Evolutionary conservation across 1,284 basidiomycete species (phyloP).

Genomic region (Cutaneotrichosporon mucoides): DNA sequence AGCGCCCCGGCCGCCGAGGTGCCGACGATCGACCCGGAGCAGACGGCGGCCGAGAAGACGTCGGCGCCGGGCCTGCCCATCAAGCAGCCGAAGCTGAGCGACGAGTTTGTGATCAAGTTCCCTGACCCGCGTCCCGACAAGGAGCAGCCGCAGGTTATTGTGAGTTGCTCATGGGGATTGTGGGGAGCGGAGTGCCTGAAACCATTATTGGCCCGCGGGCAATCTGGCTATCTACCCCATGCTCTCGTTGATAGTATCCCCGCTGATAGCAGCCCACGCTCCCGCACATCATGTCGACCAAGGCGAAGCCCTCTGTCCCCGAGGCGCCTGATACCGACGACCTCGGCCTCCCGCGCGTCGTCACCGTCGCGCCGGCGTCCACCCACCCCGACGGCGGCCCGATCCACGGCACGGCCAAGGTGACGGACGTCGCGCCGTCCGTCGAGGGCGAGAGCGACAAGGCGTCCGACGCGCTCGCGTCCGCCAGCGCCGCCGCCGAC

Average conservation of each 20-base stretch:
- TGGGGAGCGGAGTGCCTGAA: no score
- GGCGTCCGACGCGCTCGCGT: not conserved
- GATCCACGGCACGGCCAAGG: constrained; percentile 47
- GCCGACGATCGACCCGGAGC: constrained; percentile 11
- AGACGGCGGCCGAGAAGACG: constrained; percentile 23
- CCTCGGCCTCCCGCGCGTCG: constrained; percentile 57
- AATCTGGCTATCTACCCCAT: no score
- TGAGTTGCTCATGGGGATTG: constrained; percentile 19
- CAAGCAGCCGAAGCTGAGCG: not conserved
- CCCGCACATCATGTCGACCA: constrained; percentile 42
- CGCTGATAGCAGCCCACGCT: constrained; percentile 36
- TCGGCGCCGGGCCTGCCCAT: constrained; percentile 40
- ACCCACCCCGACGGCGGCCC: constrained; percentile 65
- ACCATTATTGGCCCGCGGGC: no score
- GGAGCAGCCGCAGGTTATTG: constrained; percentile 34
- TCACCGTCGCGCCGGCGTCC: constrained; percentile 64
- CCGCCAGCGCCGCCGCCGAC: not conserved
- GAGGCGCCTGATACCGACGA: constrained; percentile 1
- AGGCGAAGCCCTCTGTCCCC: not conserved
- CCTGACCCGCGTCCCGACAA: constrained; percentile 18
- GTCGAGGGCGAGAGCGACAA: no score
- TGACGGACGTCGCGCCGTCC: not conserved
- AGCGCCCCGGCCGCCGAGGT: constrained; percentile 5
- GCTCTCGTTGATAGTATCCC: no score
- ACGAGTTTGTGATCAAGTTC: constrained; percentile 14